Conservation (phyloP, 1,284 basidiomycete species). For the Cryptococcus sp. region DNA sequence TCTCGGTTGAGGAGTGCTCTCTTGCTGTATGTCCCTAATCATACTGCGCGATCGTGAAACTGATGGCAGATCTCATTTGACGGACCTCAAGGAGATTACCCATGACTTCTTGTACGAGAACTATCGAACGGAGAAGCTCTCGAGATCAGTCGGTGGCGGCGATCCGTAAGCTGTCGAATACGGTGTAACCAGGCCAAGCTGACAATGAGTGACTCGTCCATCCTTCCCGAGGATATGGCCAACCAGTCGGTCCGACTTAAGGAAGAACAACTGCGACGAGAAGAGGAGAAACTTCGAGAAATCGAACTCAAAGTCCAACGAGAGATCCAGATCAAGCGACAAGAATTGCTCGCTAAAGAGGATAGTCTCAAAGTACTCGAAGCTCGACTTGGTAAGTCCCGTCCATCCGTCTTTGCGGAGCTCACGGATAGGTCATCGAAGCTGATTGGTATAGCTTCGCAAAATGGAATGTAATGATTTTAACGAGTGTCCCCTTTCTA, state of each 20-base stretch:
- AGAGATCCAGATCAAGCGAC: conserved; percentile 98
- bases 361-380: conserved; percentile 55
- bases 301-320: conserved; percentile 97
- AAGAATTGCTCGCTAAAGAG: conserved; percentile 91
- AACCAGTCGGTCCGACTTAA: conserved; percentile 95
- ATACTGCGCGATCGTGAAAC: neutral
- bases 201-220: conserved; percentile 67
- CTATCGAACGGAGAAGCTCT: conserved; percentile 97
- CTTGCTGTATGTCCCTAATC: conserved; percentile 61
- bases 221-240: conserved; percentile 87
- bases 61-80: conserved; percentile 74
- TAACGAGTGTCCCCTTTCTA: no score
- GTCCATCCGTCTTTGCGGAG: neutral
- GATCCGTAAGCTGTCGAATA: conserved; percentile 57
- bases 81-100: conserved; percentile 86
- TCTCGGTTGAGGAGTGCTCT: conserved; percentile 84
- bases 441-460: neutral
- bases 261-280: conserved; percentile 95
- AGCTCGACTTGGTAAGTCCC: conserved; percentile 42
- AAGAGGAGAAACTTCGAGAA: conserved; percentile 98
- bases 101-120: conserved; percentile 87
- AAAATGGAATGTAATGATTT: neutral
- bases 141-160: conserved; percentile 82
- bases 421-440: neutral
- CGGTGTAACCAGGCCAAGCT: neutral